Evolutionary conservation across 2,329 filamentous ascomycete genomes (phyloP), one percentile per base, ranked within the genome.

Genomic region (Sporothrix schenckii): DNA sequence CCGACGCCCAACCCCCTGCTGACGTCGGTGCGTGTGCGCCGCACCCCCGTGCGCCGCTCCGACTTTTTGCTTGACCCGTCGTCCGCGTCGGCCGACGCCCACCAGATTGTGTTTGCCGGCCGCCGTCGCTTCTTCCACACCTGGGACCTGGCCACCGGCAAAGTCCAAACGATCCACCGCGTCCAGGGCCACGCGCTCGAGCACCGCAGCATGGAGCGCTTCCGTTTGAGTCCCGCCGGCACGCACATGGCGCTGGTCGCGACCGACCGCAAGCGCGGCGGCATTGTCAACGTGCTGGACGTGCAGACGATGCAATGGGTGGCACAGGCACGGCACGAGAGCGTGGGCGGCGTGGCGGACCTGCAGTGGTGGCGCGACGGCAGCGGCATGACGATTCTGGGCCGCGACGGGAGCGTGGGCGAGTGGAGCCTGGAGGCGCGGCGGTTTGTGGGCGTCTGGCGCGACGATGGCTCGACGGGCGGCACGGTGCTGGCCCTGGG

Each of bases 281-380:
- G 95, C 75, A 85, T 92, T 69, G 86, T 99, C 80, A 97, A 97
- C 79, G 83, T 99, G 30, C 82, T 99, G 34, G 91, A 91, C 80
- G 89, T 91, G 1, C 83, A 82, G 30, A 94, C 94, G 0, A 89
- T 92, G 77, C 94, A 97, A 81, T 98, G 94, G 94, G 84, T 93
- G 61, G 88, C 91, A 0, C 89, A 94, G 74, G 92, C 92, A 16
- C 87, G 94, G 52, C 84, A 97, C 60, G 92, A 97, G 76, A 91
- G 92, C 74, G 86, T 88, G 65, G 90, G 93, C 66, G 94, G 94
- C 50, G 89, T 98, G 63, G 91, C 92, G 0, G 94, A 97, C 79
- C 96, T 97, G 76, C 89, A 88, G 1, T 99, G 95, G 95, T 97
- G 94, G 94, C 86, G 88, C 68, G 89, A 92, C 72, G 92, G 94